Base-by-base conservation (phyloP, 345 rosid species). In the Hevea brasiliensis region DNA sequence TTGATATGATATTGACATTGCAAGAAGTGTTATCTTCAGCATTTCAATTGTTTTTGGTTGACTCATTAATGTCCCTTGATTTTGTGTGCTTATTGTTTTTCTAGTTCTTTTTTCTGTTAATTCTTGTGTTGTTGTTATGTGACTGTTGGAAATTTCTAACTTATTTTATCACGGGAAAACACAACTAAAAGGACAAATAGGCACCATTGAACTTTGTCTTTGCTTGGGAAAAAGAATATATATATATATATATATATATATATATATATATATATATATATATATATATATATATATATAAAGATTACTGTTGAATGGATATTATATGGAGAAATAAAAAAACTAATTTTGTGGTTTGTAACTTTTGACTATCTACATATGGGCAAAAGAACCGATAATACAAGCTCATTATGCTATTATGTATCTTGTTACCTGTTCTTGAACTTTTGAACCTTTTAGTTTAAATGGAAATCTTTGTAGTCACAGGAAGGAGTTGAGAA, bases 111-210 rank as follows among this genome's bases (percentile, higher is more conserved):
- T n/a, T 6, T 54, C 17, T 50, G n/a, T 50, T 62, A 20, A 40
- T 20, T 45, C 41, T 45, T 7, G 29, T 60, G 18, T 58, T 41
- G 32, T 17, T 45, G 42, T 18, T 65, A 24, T 42, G 20, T 42
- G 67, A 11, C 23, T 18, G 6, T 18, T 24, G n/a, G 21, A 6
- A 8, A 15, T 15, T 55, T 40, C 32, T 14, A n/a, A 29, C 41
- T 20, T 18, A 60, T 15, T 29, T 57, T 63, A 67, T 51, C 21
- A 13, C 0, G 41, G 45, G 9, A 40, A 50, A 67, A 76, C 69
- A 66, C 78, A 60, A 35, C 67, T 64, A 50, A 67, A 55, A 42
- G 68, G 81, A 74, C 76, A 80, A 85, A 69, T 68, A 71, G 55
- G 37, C 60, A 37, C 74, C 53, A 21, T 72, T 54, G 65, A 21